Conservation (phyloP, 805 yeast genomes). For the Myxozyma mucilagina region DNA sequence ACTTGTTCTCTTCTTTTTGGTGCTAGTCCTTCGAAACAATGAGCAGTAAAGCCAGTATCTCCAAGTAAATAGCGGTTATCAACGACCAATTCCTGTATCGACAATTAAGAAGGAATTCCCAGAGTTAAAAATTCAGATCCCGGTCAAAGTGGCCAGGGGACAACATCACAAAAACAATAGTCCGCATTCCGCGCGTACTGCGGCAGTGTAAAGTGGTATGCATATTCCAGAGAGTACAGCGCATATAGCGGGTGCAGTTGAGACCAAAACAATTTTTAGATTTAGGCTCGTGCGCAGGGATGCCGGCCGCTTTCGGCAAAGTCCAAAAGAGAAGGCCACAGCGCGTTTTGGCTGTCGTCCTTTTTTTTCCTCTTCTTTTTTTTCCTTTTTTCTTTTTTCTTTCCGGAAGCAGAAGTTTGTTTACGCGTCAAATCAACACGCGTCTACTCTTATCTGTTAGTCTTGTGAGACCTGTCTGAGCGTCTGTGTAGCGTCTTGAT, state of each 20-base stretch:
- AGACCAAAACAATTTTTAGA: neutral
- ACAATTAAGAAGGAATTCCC: neutral
- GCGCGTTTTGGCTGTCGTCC: neutral
- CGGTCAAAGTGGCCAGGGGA: neutral
- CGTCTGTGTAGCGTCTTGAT: no score
- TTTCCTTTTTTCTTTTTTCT: neutral
- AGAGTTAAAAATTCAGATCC: neutral
- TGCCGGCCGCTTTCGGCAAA: slow-evolving; percentile 13
- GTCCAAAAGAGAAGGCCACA: neutral
- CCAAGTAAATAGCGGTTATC: no score
- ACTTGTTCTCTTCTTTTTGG: no score
- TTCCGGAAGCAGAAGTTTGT: neutral
- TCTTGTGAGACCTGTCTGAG: no score
- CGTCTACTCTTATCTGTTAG: no score
- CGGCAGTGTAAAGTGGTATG: neutral
- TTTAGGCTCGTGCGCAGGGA: slow-evolving; percentile 13
- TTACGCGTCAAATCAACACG: no score
- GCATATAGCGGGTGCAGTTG: neutral
- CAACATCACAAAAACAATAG: slow-evolving; percentile 3
- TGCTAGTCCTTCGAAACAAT: no score
- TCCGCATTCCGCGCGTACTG: slow-evolving; percentile 1
- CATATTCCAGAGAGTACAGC: neutral
- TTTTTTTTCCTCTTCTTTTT: neutral
- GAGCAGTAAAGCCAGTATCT: no score
- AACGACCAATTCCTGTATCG: no score